These are phyloP conservation scores for Talaromyces proteolyticus DNA, from an alignment of 495 filamentous ascomycete genomes.

Conservation along the genomic window DNA sequence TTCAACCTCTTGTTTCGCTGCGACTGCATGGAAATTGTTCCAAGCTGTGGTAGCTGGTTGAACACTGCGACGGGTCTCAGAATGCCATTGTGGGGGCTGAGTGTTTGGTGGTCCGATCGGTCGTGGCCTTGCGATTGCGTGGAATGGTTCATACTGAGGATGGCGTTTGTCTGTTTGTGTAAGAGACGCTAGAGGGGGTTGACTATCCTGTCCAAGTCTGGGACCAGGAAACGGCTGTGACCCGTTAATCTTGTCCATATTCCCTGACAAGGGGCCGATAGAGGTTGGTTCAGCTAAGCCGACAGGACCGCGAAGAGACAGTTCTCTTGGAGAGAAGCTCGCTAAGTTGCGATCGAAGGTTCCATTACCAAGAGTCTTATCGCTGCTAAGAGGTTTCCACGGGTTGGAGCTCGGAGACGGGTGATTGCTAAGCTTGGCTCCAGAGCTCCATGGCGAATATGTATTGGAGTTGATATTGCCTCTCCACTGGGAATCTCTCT, in stretches of 20 bases:
- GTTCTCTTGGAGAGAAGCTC: constrained; percentile 32
- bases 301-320: constrained; percentile 31
- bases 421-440: constrained; percentile 23
- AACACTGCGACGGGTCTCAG: constrained; percentile 21
- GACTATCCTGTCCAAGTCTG: constrained; percentile 24
- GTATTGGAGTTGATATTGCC: constrained; percentile 27
- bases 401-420: constrained; percentile 52
- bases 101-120: constrained; percentile 47
- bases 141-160: constrained; percentile 30
- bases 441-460: constrained; percentile 34
- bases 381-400: constrained; percentile 69
- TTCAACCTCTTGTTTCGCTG: constrained; percentile 37
- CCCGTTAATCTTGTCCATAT: constrained; percentile 10
- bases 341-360: constrained; percentile 63
- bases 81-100: constrained; percentile 31
- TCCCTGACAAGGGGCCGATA: constrained; percentile 12
- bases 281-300: constrained; percentile 28
- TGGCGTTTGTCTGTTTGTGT: constrained; percentile 31
- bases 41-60: constrained; percentile 31
- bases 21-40: constrained; percentile 40
- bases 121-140: constrained; percentile 35
- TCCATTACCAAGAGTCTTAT: constrained; percentile 71
- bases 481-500: constrained; percentile 32
- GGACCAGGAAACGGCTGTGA: constrained; percentile 26
- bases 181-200: constrained; percentile 21